Conservation (phyloP, 2,329 filamentous ascomycete species). For the Aspergillus fumigatiaffinis region DNA sequence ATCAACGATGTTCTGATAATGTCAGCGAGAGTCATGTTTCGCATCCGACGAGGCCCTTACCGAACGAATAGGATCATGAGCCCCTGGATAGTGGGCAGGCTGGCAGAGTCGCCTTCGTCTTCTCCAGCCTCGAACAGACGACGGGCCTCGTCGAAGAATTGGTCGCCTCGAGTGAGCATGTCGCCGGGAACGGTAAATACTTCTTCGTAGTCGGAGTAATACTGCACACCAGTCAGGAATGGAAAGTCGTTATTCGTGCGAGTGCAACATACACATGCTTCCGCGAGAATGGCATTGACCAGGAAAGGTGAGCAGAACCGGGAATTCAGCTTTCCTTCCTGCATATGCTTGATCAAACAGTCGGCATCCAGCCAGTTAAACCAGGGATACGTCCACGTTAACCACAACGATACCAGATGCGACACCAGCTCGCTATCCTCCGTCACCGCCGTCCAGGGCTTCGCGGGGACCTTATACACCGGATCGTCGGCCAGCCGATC, state of each 20-base stretch:
- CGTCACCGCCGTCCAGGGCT: conserved; percentile 32
- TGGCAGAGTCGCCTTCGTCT: conserved; percentile 18
- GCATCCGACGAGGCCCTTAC: conserved; percentile 8
- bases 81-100: conserved; percentile 25
- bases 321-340: conserved; percentile 19
- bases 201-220: conserved; percentile 24
- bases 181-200: conserved; percentile 22
- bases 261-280: conserved; percentile 27
- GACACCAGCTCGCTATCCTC: conserved; percentile 30
- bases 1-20: conserved; percentile 20
- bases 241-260: background rate
- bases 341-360: conserved; percentile 28
- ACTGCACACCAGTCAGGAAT: too few species aligned
- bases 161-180: conserved; percentile 20
- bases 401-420: conserved; percentile 30
- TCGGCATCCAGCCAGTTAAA: conserved; percentile 29
- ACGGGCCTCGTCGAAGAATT: conserved; percentile 30
- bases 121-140: conserved; percentile 22
- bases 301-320: conserved; percentile 32
- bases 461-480: conserved; percentile 23
- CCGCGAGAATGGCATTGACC: conserved; percentile 32
- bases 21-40: background rate
- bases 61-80: conserved; percentile 22
- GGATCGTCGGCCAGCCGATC: conserved; percentile 24
- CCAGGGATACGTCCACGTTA: conserved; percentile 30